Conservation (phyloP, 2,329 filamentous ascomycete species). For the Bipolaris victoriae region DNA sequence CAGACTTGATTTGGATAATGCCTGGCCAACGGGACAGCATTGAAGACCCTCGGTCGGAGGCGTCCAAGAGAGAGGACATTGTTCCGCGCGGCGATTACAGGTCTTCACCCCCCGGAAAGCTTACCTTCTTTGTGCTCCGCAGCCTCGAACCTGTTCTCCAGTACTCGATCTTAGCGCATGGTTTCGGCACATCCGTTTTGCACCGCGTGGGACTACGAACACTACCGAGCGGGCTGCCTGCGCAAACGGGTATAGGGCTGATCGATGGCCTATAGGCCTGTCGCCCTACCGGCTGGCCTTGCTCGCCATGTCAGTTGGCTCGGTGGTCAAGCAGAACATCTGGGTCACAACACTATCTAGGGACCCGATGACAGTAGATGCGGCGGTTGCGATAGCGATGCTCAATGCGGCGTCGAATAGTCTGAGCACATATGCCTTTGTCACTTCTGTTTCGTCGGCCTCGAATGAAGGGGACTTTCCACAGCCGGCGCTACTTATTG, state of each 20-base stretch:
- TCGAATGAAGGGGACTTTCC: constrained; percentile 49
- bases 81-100: constrained; percentile 52
- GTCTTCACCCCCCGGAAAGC: constrained; percentile 48
- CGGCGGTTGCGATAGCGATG: constrained; percentile 53
- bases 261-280: constrained; percentile 56
- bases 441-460: constrained; percentile 57
- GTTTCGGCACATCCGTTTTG: constrained; percentile 53
- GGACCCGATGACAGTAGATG: constrained; percentile 57
- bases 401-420: constrained; percentile 64
- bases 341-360: constrained; percentile 57
- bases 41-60: constrained; percentile 38
- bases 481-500: constrained; percentile 54
- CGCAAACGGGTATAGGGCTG: constrained; percentile 47
- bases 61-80: constrained; percentile 43
- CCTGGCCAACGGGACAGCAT: background rate
- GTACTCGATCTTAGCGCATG: constrained; percentile 57
- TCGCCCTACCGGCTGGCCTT: constrained; percentile 60
- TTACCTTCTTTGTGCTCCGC: constrained; percentile 55
- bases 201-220: constrained; percentile 53
- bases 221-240: constrained; percentile 51
- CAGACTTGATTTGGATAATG: background rate
- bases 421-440: constrained; percentile 62
- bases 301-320: constrained; percentile 60
- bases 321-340: constrained; percentile 62
- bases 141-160: constrained; percentile 56